Conservation (phyloP, 352 stramenopile species). For the Plasmopara viticola region DNA sequence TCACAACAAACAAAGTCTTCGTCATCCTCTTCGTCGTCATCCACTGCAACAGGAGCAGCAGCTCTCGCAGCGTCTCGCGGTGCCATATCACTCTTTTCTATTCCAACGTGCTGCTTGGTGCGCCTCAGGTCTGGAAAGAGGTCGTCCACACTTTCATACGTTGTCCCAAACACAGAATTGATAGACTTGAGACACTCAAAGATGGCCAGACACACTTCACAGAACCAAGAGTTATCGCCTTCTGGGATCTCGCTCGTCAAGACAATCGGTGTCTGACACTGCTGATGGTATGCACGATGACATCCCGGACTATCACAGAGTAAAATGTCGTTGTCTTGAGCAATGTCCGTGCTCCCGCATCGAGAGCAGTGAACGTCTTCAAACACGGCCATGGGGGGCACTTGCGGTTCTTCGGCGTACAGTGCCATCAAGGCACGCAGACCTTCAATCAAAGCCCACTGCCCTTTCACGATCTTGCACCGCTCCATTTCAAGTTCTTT, state of each 20-base stretch:
- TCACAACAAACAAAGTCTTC: constrained; percentile 34
- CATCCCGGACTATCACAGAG: constrained; percentile 73
- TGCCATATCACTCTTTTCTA: constrained; percentile 9
- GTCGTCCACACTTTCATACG: constrained; percentile 49
- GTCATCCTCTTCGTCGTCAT: constrained; percentile 49
- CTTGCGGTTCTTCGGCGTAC: constrained; percentile 40
- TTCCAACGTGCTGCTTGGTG: constrained; percentile 25
- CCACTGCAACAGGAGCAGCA: constrained; percentile 14
- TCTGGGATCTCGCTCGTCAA: constrained; percentile 53
- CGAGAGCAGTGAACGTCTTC: constrained; percentile 74
- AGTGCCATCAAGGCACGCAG: constrained; percentile 38
- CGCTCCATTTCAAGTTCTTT: constrained; percentile 51
- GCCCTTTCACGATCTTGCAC: constrained; percentile 46
- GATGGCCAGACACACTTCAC: constrained; percentile 60
- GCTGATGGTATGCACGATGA: constrained; percentile 74
- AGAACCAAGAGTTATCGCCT: constrained; percentile 75
- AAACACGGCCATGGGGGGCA: constrained; percentile 37
- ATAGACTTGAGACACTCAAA: constrained; percentile 79
- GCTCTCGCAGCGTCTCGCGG: constrained; percentile 20
- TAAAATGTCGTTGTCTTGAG: constrained; percentile 76
- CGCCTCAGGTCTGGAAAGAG: constrained; percentile 44
- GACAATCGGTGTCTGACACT: constrained; percentile 59
- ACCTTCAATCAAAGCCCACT: constrained; percentile 43
- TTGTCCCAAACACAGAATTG: constrained; percentile 72
- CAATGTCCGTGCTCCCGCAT: constrained; percentile 56